Evolutionary conservation across 768 basidiomycete genomes (phyloP).

Genomic region (Pleurotus citrinopileatus): DNA sequence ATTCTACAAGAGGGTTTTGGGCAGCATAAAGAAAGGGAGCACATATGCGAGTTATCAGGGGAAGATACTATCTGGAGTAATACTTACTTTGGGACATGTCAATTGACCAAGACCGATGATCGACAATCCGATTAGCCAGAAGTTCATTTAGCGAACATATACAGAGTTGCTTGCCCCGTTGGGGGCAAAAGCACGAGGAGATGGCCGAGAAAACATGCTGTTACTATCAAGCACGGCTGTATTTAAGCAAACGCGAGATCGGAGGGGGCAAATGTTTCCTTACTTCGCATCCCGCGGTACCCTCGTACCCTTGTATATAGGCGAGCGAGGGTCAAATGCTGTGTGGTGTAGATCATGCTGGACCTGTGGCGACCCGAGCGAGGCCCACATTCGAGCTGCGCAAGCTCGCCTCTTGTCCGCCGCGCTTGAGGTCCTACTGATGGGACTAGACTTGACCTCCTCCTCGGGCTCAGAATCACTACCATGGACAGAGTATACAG

Average conservation of each 20-base stretch:
- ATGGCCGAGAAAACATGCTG: conserved; percentile 5
- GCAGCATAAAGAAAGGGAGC: too few species aligned
- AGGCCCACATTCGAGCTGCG: background rate
- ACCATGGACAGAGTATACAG: background rate
- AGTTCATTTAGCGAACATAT: conserved; percentile 5
- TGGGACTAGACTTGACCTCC: background rate
- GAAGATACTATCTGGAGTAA: too few species aligned
- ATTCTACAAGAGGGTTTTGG: too few species aligned
- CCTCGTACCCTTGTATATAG: background rate
- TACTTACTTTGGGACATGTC: too few species aligned
- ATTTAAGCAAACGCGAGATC: conserved; percentile 1
- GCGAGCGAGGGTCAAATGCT: conserved; percentile 8
- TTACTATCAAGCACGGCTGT: background rate
- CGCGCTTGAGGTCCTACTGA: background rate
- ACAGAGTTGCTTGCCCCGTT: background rate
- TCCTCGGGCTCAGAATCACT: background rate
- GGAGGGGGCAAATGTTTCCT: background rate
- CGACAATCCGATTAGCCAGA: background rate
- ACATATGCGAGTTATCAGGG: too few species aligned
- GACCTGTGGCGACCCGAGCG: background rate
- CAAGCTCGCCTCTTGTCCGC: background rate
- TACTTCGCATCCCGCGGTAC: conserved; percentile 4
- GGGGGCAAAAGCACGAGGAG: background rate
- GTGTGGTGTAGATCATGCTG: background rate
- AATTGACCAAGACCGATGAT: conserved; percentile 1